Evolutionary conservation across 768 basidiomycete species (phyloP).

Genomic region (Phylloporus sp.): DNA sequence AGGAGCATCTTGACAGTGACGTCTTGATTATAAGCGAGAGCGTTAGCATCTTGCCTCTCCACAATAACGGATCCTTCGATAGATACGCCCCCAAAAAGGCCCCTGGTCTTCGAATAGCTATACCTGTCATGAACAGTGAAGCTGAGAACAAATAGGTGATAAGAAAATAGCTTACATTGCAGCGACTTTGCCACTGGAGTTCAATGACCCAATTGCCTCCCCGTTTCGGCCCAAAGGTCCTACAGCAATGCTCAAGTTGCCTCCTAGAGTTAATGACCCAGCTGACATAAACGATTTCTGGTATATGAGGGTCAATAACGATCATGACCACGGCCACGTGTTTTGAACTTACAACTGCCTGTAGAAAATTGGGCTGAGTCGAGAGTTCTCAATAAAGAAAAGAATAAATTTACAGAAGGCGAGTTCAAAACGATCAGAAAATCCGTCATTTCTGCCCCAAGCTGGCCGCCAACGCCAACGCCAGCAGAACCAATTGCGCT

Average conservation of each 20-base stretch:
- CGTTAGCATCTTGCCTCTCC: constrained; percentile 91
- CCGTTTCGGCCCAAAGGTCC: constrained; percentile 93
- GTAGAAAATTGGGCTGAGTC: not conserved
- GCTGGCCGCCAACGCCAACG: constrained; percentile 80
- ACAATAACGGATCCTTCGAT: constrained; percentile 88
- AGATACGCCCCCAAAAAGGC: constrained; percentile 90
- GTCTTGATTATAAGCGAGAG: constrained; percentile 69
- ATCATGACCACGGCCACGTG: not conserved
- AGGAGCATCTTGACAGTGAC: constrained; percentile 80
- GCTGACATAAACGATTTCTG: constrained; percentile 91
- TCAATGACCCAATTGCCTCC: constrained; percentile 83
- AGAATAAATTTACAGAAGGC: constrained; percentile 49
- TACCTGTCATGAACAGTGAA: constrained; percentile 48
- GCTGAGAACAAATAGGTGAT: not conserved
- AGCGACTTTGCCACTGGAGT: constrained; percentile 80
- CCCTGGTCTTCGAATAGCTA: constrained; percentile 88
- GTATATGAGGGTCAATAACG: constrained; percentile 15
- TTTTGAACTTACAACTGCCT: constrained; percentile 58
- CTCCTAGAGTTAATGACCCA: constrained; percentile 85
- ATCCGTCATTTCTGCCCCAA: constrained; percentile 85
- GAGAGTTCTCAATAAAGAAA: constrained; percentile 3
- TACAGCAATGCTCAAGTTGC: constrained; percentile 84
- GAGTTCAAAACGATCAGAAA: constrained; percentile 89
- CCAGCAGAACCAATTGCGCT: constrained; percentile 94
- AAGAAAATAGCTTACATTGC: constrained; percentile 62